Base-by-base conservation (phyloP, 371 early-diverging fungal species). In the Amoeboaphelidium protococcarum region DNA sequence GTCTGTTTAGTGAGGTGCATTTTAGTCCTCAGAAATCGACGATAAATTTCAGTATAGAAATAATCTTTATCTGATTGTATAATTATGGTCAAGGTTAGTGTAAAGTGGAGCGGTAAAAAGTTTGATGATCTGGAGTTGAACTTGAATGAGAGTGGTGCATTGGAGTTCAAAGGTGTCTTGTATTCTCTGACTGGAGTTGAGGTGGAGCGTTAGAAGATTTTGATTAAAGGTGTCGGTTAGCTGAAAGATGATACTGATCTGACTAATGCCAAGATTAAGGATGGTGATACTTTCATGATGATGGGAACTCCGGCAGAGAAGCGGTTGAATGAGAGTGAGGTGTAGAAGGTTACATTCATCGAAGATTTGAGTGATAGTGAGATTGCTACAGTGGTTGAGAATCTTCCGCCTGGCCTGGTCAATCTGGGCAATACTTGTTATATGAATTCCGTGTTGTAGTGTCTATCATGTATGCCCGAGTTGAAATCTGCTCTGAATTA, bases 371-470 rank as follows among this genome's bases (percentile, higher is more conserved):
- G 52, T 62, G 26, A 27, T 13, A n/a, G 20, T 10, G 25, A 10
- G 19, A 26, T 1, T 21, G 41, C 16, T n/a, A n/a, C 16, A 3
- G 41, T 63, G 69, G 53, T 66, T 19, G 62, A 87, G 25, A 73
- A 90, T n/a, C n/a, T n/a, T 43, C 91, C 92, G 10, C 67, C 81
- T 13, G 96, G 92, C 25, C 64, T 95, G 37, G 66, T 64, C 26
- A 95, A 95, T 55, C 60, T 91, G 27, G 97, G 98, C 19, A 97
- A 98, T 64, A 98, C 97, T 0, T 98, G 99, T 62, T 98, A 91
- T 55, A 79, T 95, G 86, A 97, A 92, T 60, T 74, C 94, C 1
- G 78, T 90, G 1, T 58, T 98, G n/a, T 98, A 98, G 60, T 89
- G 90, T 50, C 64, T 98, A 19, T 71, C 80, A 23, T 78, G 72